A percentile compares a stretch with the other conserved stretches of the same genome.
These are phyloP conservation scores for Teratosphaeria viscida DNA, from an alignment of 2,329 filamentous ascomycete genomes.

Conservation along the genomic window DNA sequence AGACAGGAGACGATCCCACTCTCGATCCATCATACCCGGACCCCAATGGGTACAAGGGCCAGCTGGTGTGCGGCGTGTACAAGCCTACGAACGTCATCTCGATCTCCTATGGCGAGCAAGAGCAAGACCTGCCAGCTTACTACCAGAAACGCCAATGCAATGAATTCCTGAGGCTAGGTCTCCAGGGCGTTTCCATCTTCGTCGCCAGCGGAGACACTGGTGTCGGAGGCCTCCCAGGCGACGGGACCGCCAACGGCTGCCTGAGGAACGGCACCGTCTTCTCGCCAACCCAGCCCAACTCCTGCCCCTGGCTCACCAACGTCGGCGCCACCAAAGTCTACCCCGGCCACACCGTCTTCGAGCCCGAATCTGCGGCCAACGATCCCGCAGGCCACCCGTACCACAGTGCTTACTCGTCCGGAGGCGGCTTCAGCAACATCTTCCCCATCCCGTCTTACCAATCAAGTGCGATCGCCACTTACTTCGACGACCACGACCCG, in stretches of 20 bases:
- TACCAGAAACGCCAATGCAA: conserved; percentile 43
- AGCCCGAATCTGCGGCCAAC: conserved; percentile 9
- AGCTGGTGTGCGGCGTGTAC: conserved; percentile 38
- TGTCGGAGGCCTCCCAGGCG: conserved; percentile 16
- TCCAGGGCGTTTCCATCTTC: conserved; percentile 39
- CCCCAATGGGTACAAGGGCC: conserved; percentile 39
- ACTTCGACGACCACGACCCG: conserved; percentile 16
- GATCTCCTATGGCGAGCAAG: conserved; percentile 49
- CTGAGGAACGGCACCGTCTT: conserved; percentile 15
- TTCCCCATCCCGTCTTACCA: conserved; percentile 24
- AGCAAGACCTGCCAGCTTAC: conserved; percentile 41
- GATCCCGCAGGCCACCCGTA: conserved; percentile 9
- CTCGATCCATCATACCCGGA: conserved; percentile 40
- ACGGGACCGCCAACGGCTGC: conserved; percentile 22
- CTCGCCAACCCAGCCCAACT: conserved; percentile 17
- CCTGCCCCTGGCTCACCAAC: conserved; percentile 20
- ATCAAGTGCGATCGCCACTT: conserved; percentile 22
- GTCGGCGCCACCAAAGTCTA: conserved; percentile 17
- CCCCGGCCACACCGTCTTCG: conserved; percentile 16
- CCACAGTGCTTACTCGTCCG: conserved; percentile 9
- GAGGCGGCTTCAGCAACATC: conserved; percentile 26
- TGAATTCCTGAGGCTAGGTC: conserved; percentile 39
- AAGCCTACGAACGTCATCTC: conserved; percentile 48
- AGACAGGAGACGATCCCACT: conserved; percentile 36
- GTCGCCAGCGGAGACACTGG: conserved; percentile 41